Evolutionary conservation across 2,329 filamentous ascomycete genomes (phyloP).

Genomic region (Fulvia fulva): DNA sequence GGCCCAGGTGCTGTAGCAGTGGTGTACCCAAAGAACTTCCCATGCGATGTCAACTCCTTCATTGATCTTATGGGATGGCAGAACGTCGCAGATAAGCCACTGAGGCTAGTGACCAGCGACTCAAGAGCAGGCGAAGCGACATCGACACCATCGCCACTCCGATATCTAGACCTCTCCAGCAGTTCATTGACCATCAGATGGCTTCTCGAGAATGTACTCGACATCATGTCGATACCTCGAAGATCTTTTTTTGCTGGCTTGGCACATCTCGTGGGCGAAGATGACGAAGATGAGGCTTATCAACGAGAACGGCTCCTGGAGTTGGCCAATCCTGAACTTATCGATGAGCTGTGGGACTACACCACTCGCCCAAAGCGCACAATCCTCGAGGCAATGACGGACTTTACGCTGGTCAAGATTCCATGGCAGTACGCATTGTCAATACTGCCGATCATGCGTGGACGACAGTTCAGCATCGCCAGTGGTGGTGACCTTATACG

Average conservation of each 20-base stretch:
- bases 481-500: conserved; percentile 56
- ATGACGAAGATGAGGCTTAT: conserved; percentile 42
- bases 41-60: conserved; percentile 72
- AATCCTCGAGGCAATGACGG: conserved; percentile 86
- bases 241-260: conserved; percentile 80
- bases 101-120: conserved; percentile 50
- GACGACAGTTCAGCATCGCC: conserved; percentile 89
- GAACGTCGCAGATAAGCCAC: conserved; percentile 62
- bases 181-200: conserved; percentile 61
- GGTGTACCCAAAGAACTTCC: conserved; percentile 84
- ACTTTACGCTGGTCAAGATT: conserved; percentile 80
- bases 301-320: conserved; percentile 81
- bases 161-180: conserved; percentile 38
- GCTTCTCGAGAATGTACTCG: conserved; percentile 76
- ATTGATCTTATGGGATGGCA: conserved; percentile 78
- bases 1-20: conserved; percentile 74
- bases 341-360: conserved; percentile 95
- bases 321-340: conserved; percentile 71
- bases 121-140: conserved; percentile 19
- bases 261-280: conserved; percentile 67
- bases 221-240: conserved; percentile 84
- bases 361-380: conserved; percentile 84
- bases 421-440: conserved; percentile 69
- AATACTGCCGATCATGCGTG: conserved; percentile 76
- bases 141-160: conserved; percentile 37